Evolutionary conservation across 768 basidiomycete genomes (phyloP), one percentile per base, ranked within the genome.

Genomic region (Pseudohyphozyma bogoriensis): DNA sequence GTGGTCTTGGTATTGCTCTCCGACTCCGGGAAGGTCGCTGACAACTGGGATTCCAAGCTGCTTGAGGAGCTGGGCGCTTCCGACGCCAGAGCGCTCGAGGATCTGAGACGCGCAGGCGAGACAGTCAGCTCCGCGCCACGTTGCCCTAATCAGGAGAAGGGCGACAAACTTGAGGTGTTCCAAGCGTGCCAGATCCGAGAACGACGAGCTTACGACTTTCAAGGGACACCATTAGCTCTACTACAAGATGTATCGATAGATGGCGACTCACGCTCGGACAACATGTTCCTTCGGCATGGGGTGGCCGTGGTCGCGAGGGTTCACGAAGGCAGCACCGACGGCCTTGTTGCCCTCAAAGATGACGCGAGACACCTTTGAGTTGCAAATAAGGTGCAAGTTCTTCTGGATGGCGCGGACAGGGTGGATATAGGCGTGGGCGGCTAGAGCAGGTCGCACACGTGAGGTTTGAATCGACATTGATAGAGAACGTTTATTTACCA

Each of bases 281-380:
- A 84, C 80, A 6, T 81, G 84, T 74, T 85, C 84, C 53, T 73
- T 72, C 49, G 82, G 67, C 62, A 79, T 71, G 26, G 72, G 28
- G 66, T 83, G 76, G 11, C 73, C 78, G 45, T 83, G 79, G 73
- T 84, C 83, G 69, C 81, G 77, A 7, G 83, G 74, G 6, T 82
- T 82, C 49, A 85, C 83, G 61, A 83, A 85, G 4, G 82, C 82
- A 26, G 85, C 83, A 18, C 84, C 84, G 63, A 85, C 82, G 40
- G 84, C 83, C 73, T 81, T 85, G 67, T 76, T 80, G 53, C 81
- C 84, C 67, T 85, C 84, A 68, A 86, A 86, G 61, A 86, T 80
- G 60, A 86, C 83, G 32, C 84, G 80, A 10, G 78, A 80, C 22
- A 82, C 83, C n/a, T 81, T 80, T 11, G 84, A 76, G 69, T 85